A percentile compares a stretch with the other conserved stretches of the same genome.
These are phyloP conservation scores for Phytomonas sp. DNA, from an alignment of 208 protist species.

Conservation along the genomic window DNA sequence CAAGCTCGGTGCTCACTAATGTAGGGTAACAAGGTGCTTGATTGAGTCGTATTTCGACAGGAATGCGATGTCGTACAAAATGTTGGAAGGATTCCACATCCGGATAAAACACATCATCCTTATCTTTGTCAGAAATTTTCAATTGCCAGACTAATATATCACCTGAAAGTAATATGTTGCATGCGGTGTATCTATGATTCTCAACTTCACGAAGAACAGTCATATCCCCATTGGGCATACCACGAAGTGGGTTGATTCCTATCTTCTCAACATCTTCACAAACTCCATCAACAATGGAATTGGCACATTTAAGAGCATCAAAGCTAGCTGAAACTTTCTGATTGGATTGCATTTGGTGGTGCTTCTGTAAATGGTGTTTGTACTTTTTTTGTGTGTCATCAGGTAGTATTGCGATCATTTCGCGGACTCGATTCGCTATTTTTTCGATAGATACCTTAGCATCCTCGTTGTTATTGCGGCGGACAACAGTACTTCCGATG, in stretches of 20 bases:
- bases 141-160: constrained; percentile 64
- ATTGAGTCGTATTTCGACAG: constrained; percentile 72
- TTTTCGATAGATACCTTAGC: constrained; percentile 24
- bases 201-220: constrained; percentile 45
- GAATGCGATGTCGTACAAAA: constrained; percentile 57
- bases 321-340: constrained; percentile 10
- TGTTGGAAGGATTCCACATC: constrained; percentile 75
- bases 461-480: constrained; percentile 21
- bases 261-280: constrained; percentile 16
- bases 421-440: constrained; percentile 46
- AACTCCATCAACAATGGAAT: background rate
- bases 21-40: constrained; percentile 50
- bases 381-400: constrained; percentile 26
- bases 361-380: constrained; percentile 36
- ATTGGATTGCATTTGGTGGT: constrained; percentile 1
- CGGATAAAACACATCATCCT: constrained; percentile 65
- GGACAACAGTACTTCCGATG: constrained; percentile 63
- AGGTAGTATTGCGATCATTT: constrained; percentile 39
- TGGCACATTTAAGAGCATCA: background rate
- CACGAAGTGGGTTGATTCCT: constrained; percentile 3
- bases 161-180: constrained; percentile 37
- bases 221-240: constrained; percentile 20
- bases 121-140: constrained; percentile 30
- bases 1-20: constrained; percentile 58
- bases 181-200: constrained; percentile 28